A percentile compares a stretch with the other conserved stretches of the same genome.
These are phyloP conservation scores for Eremomyces bilateralis DNA, from an alignment of 495 filamentous ascomycete species.

Conservation along the genomic window DNA sequence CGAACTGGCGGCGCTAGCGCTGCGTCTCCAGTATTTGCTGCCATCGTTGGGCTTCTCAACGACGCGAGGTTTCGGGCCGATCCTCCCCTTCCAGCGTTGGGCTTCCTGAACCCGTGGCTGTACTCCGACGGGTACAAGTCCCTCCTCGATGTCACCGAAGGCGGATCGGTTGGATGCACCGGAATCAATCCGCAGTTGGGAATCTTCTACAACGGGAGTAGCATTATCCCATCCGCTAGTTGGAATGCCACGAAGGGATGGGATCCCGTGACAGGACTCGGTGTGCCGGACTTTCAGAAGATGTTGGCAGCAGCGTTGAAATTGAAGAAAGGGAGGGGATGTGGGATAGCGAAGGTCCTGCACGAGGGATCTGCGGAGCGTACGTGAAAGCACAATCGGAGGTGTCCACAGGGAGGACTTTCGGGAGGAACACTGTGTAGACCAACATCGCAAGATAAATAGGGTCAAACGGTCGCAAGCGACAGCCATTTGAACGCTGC, in stretches of 20 bases:
- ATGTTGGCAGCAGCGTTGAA: too few relatives aligned
- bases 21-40: neutral
- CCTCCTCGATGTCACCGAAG: neutral
- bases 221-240: neutral
- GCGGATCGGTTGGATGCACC: conserved; percentile 2
- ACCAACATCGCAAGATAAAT: too few relatives aligned
- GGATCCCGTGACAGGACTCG: neutral
- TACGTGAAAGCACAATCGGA: too few relatives aligned
- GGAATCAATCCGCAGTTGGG: neutral
- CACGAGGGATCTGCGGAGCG: too few relatives aligned
- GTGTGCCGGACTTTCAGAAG: neutral
- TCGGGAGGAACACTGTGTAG: too few relatives aligned
- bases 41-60: neutral
- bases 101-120: neutral
- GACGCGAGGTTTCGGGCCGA: neutral
- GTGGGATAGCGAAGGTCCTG: too few relatives aligned
- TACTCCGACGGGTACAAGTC: neutral
- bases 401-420: too few relatives aligned
- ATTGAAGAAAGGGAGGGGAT: too few relatives aligned
- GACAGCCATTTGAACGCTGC: too few relatives aligned
- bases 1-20: neutral
- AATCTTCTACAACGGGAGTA: neutral
- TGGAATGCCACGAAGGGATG: neutral
- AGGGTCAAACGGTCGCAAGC: too few relatives aligned
- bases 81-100: neutral